Evolutionary conservation across 441 rosid species (phyloP), one percentile per base, ranked within the genome.

Genomic region (Dalechampia spathulata): DNA sequence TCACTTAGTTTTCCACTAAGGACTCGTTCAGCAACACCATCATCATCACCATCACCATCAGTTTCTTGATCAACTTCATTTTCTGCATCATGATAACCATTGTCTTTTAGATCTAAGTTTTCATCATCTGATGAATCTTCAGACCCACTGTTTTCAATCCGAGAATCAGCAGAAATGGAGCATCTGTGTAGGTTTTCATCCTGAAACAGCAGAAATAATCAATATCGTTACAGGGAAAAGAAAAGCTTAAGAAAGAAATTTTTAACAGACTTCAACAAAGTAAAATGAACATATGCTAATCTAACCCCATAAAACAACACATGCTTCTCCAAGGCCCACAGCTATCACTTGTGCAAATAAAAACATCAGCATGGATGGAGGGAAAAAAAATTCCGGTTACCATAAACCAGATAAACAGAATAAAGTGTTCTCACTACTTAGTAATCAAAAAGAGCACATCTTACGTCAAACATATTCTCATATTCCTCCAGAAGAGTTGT

Each of bases 71-170:
- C 96, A 42, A 71, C 96, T 76, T 85, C 96, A 78, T 87, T 85
- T 75, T 83, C 96, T 10, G 83, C 85, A 72, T 93, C 95, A 67
- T 81, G 95, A 74, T 79, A 85, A 23, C 80, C 87, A 72, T 78
- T 80, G 32, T 80, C 82, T 74, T 87, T 87, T 37, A 64, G 26
- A 69, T 85, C 83, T 40, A 72, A 52, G 74, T 80, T 83, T 74
- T 87, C 99, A 79, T 89, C 93, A 67, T 88, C 99, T 49, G 82
- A 70, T 56, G 99, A 93, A 67, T 85, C 93, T 36, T 93, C 99
- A 72, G 79, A 89, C 52, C 87, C 97, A 75, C 95, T 89, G 69
- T 87, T 87, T 57, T 80, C 99, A 46, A 89, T 75, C 66, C 71
- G 89, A 65, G 99, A 93, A 66, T 85, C 90, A 16, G 96, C 93